These are phyloP conservation scores for Arthrinium puccinioides DNA, from an alignment of 2,329 filamentous ascomycete species.

Conservation along the genomic window DNA sequence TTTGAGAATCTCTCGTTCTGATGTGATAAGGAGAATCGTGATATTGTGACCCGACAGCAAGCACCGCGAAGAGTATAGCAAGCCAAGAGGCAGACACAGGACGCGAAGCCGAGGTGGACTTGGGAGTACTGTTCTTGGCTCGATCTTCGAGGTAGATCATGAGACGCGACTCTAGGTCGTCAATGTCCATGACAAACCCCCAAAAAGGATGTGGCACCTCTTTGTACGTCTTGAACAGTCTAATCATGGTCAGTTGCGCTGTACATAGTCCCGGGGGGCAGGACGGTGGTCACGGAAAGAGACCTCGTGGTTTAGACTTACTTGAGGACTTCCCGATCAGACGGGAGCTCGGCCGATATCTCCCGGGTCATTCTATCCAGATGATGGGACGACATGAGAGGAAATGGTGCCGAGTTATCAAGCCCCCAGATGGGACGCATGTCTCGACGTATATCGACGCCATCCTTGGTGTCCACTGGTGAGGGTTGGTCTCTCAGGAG, in stretches of 20 bases:
- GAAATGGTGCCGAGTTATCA: conserved; percentile 59
- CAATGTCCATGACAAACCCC: conserved; percentile 60
- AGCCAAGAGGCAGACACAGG: conserved; percentile 59
- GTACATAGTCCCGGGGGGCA: too few species aligned
- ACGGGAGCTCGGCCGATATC: conserved; percentile 54
- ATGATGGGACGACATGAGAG: conserved; percentile 58
- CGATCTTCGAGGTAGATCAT: conserved; percentile 61
- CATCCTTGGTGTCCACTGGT: conserved; percentile 42
- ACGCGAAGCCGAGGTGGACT: conserved; percentile 35
- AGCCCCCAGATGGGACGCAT: conserved; percentile 60
- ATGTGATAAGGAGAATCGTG: conserved; percentile 58
- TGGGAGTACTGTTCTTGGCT: conserved; percentile 47
- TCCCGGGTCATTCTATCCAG: conserved; percentile 53
- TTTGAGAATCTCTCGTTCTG: conserved; percentile 51
- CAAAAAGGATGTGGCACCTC: conserved; percentile 62
- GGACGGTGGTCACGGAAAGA: not conserved
- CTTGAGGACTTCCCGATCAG: conserved; percentile 61
- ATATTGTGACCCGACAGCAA: conserved; percentile 60
- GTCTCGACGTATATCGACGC: conserved; percentile 53
- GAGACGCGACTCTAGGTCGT: conserved; percentile 56
- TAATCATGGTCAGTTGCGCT: conserved; percentile 16
- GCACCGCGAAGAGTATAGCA: conserved; percentile 56
- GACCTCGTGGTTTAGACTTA: conserved; percentile 29
- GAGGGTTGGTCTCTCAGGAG: conserved; percentile 54
- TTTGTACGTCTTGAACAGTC: conserved; percentile 59